A percentile compares a stretch with the other conserved stretches of the same genome.
phyloP scores from a whole-genome alignment of 768 basidiomycete species.

The Trametes punicea region DNA sequence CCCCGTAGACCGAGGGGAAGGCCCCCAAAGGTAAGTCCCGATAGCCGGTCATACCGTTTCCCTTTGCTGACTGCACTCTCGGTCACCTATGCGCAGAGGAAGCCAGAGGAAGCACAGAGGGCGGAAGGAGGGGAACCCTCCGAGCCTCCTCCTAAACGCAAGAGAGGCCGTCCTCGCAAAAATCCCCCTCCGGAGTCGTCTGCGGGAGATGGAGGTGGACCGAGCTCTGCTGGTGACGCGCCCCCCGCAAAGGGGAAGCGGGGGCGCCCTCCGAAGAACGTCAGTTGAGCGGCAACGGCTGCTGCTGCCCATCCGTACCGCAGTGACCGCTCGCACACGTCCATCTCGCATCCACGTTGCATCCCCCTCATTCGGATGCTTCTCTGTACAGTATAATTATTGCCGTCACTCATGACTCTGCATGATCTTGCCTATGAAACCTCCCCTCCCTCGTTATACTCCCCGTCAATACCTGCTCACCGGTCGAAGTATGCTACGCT shows the following conservation, averaged over 20 bases:
- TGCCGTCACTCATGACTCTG: conserved; percentile 13
- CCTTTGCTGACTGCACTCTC: conserved; percentile 13
- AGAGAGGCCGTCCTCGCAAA: conserved; percentile 70
- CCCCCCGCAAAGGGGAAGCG: conserved; percentile 57
- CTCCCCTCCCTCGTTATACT: not conserved
- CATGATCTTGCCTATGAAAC: conserved; percentile 14
- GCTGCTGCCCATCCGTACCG: not conserved
- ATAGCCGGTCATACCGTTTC: conserved; percentile 5
- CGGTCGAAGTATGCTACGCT: conserved; percentile 11
- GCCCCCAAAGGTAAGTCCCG: conserved; percentile 46
- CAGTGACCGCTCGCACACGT: not conserved
- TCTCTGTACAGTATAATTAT: conserved; percentile 18
- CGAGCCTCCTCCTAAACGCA: conserved; percentile 36
- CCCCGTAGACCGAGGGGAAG: conserved; percentile 47
- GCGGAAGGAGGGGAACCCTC: conserved; percentile 24
- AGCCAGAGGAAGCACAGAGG: conserved; percentile 38
- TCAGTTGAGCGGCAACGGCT: conserved; percentile 38
- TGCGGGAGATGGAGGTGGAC: conserved; percentile 42
- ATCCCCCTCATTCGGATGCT: not conserved
- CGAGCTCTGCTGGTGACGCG: conserved; percentile 27
- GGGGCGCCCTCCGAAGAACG: conserved; percentile 71
- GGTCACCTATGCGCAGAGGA: conserved; percentile 30
- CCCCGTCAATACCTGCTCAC: not conserved
- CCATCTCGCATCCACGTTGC: not conserved
- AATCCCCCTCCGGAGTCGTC: conserved; percentile 29